A percentile compares a stretch with the other conserved stretches of the same genome.
phyloP scores from a whole-genome alignment of 2,329 filamentous ascomycete species.

The Trichoderma atroviride region DNA sequence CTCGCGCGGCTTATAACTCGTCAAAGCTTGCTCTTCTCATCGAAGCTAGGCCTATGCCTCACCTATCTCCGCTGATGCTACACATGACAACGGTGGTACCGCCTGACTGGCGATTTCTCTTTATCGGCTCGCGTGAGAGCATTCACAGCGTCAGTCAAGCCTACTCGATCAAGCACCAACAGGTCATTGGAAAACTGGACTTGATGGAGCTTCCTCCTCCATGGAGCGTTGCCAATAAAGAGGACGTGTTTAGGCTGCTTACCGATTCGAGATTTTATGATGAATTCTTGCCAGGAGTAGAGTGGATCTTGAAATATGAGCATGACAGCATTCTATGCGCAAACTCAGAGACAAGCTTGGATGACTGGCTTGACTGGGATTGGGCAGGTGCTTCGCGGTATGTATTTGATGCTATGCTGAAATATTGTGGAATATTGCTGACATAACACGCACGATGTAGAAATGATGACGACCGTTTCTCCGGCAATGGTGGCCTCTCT shows the following conservation, averaged over 20 bases:
- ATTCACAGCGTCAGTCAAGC: constrained; percentile 49
- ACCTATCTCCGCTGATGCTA: constrained; percentile 55
- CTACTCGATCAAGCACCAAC: constrained; percentile 52
- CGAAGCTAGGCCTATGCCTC: constrained; percentile 53
- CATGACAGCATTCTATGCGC: constrained; percentile 60
- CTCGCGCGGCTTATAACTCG: constrained; percentile 46
- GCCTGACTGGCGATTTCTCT: constrained; percentile 59
- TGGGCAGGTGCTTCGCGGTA: constrained; percentile 58
- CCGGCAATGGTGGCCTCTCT: constrained; percentile 58
- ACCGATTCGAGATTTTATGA: constrained; percentile 58
- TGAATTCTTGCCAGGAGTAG: constrained; percentile 51
- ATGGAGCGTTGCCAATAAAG: constrained; percentile 51
- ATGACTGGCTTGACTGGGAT: constrained; percentile 57
- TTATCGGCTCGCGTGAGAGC: constrained; percentile 56
- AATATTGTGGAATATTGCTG: neutral
- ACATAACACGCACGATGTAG: constrained; percentile 27
- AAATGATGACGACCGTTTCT: constrained; percentile 47
- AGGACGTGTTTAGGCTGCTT: constrained; percentile 51
- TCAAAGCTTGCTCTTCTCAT: constrained; percentile 60
- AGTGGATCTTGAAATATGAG: constrained; percentile 59
- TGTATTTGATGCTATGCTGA: neutral
- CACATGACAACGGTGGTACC: constrained; percentile 61
- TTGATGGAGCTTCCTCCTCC: constrained; percentile 52
- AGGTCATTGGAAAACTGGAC: constrained; percentile 55
- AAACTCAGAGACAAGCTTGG: constrained; percentile 53